Evolutionary conservation across 2,329 filamentous ascomycete species (phyloP).

Genomic region (Beauveria australis): DNA sequence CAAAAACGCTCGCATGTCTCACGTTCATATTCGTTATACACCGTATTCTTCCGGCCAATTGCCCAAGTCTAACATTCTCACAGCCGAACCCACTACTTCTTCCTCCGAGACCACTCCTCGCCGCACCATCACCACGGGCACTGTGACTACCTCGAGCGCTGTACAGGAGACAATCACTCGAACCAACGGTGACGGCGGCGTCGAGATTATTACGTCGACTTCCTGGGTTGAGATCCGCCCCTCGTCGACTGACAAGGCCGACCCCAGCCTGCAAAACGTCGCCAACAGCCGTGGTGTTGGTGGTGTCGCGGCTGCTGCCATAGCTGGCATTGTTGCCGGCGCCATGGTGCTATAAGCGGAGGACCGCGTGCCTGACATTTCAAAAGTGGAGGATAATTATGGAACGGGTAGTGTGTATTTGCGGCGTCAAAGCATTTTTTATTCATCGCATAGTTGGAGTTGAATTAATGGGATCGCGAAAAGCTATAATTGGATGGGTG

Average conservation of each 20-base stretch:
- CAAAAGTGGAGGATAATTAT: not conserved
- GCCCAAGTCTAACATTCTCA: not conserved
- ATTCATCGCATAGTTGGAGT: not conserved
- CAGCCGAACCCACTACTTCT: slow-evolving; percentile 2
- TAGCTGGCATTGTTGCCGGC: slow-evolving; percentile 19
- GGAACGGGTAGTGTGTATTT: not conserved
- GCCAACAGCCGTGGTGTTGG: slow-evolving; percentile 15
- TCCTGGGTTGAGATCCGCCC: slow-evolving; percentile 39
- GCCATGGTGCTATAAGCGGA: slow-evolving; percentile 20
- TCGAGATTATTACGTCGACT: slow-evolving; percentile 40
- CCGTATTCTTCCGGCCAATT: not conserved
- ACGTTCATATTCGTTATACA: too few relatives aligned
- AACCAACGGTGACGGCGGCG: slow-evolving; percentile 35
- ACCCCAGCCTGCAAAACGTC: slow-evolving; percentile 30
- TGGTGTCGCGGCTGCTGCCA: slow-evolving; percentile 8
- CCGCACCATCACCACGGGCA: slow-evolving; percentile 26
- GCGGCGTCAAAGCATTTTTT: not conserved
- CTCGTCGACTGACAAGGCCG: slow-evolving; percentile 20
- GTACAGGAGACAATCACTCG: slow-evolving; percentile 36
- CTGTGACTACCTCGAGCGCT: slow-evolving; percentile 26
- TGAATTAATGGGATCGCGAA: slow-evolving; percentile 2
- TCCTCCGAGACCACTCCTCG: slow-evolving; percentile 17
- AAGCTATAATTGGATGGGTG: slow-evolving; percentile 5
- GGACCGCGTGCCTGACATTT: not conserved
- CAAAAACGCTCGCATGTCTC: too few relatives aligned